phyloP scores from a whole-genome alignment of 176 grass and related monocot species.

The Raddia distichophylla region DNA sequence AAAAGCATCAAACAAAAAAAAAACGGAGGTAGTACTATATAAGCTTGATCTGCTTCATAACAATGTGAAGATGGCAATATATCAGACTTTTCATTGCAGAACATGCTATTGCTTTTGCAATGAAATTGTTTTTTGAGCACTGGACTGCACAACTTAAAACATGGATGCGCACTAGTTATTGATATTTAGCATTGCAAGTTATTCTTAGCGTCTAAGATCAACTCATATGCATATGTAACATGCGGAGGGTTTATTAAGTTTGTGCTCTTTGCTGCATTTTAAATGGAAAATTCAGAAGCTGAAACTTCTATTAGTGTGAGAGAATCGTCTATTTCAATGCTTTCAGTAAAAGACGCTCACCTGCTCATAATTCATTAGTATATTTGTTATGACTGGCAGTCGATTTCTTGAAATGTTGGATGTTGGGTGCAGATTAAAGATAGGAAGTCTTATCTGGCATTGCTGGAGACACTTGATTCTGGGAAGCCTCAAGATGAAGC shows the following conservation, averaged over 20 bases:
- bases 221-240: too few relatives aligned
- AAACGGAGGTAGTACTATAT: too few relatives aligned
- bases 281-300: too few relatives aligned
- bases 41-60: neutral
- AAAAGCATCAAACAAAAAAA: too few relatives aligned
- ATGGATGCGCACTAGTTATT: neutral
- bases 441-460: slow-evolving; percentile 75
- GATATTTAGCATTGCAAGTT: neutral
- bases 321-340: neutral
- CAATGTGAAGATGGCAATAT: neutral
- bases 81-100: neutral
- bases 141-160: slow-evolving; percentile 1
- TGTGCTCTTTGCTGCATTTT: too few relatives aligned
- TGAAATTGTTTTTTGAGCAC: neutral
- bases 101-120: slow-evolving; percentile 14
- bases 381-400: neutral
- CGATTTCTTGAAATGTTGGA: slow-evolving; percentile 36
- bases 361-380: slow-evolving; percentile 15
- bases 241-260: too few relatives aligned
- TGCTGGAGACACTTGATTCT: slow-evolving; percentile 76
- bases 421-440: slow-evolving; percentile 70
- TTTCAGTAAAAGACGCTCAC: neutral
- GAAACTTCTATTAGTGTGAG: too few relatives aligned
- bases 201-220: neutral
- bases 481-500: slow-evolving; percentile 96